Conservation (phyloP, 441 rosid species). For the Pelargonium myrrhifolium region DNA sequence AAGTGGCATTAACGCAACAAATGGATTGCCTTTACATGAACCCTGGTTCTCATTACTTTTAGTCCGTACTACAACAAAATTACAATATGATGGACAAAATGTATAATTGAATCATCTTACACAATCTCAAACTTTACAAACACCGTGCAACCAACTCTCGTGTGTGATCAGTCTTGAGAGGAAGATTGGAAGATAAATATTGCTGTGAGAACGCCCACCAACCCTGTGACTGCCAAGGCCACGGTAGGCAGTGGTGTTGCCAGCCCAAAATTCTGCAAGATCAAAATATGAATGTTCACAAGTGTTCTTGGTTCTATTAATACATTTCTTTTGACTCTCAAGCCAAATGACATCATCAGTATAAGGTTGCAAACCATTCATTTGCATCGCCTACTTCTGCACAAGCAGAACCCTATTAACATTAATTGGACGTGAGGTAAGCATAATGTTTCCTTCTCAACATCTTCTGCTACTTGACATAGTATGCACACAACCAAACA, state of each 20-base stretch:
- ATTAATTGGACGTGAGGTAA: too few species aligned
- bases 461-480: too few species aligned
- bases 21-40: conserved; percentile 10
- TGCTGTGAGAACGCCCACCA: conserved; percentile 68
- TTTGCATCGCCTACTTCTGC: not conserved
- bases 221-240: conserved; percentile 75
- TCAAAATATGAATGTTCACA: not conserved
- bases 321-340: not conserved
- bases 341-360: not conserved
- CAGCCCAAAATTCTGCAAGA: conserved; percentile 81
- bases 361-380: not conserved
- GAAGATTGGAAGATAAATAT: conserved; percentile 78
- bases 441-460: too few species aligned
- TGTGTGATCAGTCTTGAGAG: conserved; percentile 40
- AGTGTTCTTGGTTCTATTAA: not conserved
- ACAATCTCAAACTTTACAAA: conserved; percentile 20
- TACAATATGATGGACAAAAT: conserved; percentile 17
- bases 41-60: conserved; percentile 3
- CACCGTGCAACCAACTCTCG: conserved; percentile 2
- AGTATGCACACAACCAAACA: too few species aligned
- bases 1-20: not conserved
- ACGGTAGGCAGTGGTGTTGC: conserved; percentile 64
- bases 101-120: conserved; percentile 12
- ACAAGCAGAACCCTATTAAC: too few species aligned
- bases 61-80: conserved; percentile 1